Base-by-base conservation (phyloP, 768 basidiomycete genomes). In the Ramaria sp. region DNA sequence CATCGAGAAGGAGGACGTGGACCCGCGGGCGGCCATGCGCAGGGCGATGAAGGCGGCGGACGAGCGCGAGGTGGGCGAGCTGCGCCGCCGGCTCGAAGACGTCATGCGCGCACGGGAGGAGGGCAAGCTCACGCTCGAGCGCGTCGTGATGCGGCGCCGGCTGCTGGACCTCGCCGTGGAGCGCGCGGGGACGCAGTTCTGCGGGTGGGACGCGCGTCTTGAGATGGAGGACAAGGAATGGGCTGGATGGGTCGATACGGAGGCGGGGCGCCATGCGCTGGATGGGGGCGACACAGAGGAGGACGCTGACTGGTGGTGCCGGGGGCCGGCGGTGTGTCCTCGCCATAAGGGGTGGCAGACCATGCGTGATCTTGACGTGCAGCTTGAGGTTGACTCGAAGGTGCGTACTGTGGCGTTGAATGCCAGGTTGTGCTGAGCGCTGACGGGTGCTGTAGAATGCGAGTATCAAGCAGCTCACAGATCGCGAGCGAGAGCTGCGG, bases 131-230 rank as follows among this genome's bases (percentile, higher is more conserved):
- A 83, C 82, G 41, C 76, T 88, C 75, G 86, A 88, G 58, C 73
- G 82, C 34, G 73, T 88, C 17, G 52, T 77, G 10, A 86, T 86
- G 83, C 78, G 86, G 57, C 85, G 85, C 70, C 78, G 76, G 56
- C 68, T 90, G 30, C 71, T 88, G 15, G 77, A 81, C 57, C 74
- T 88, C 43, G 88, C 87, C 22, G 75, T 72, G n/a, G 79, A 79
- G 45, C 77, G 87, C 38, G 81, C 86, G 10, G 80, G 81, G 30
- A 17, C 81, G 15, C 78, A 80, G 17, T 79, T 81, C 62, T 96
- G 92, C 69, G 91, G 93, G 4, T 93, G 91, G 83, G 92, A 96
- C 67, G 83, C 84, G 63, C 76, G 92, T 31, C 73, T 96, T 22
- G 86, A 86, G 59, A 84, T 85, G 65, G 84, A 84, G n/a, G 87